These are phyloP conservation scores for Colletotrichum euphorbiae DNA, from an alignment of 2,329 filamentous ascomycete species.

Conservation along the genomic window DNA sequence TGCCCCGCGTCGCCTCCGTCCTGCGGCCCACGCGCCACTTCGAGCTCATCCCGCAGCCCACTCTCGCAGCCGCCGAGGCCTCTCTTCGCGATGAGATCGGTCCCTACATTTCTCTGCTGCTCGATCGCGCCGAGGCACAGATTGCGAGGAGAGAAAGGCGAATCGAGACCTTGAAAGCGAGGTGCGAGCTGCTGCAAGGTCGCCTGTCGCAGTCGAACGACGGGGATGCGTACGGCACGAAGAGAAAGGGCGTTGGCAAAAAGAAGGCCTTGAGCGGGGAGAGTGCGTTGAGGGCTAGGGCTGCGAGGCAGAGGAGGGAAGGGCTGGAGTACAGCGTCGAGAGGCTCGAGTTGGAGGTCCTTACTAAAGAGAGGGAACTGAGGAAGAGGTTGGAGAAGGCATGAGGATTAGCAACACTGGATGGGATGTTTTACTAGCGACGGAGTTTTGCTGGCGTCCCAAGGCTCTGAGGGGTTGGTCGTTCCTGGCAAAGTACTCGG, in stretches of 20 bases:
- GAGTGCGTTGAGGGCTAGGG: constrained; percentile 64
- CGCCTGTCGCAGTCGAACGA: constrained; percentile 54
- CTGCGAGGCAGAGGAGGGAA: constrained; percentile 84
- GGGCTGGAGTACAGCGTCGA: constrained; percentile 88
- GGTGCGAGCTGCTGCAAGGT: constrained; percentile 85
- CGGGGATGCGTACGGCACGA: constrained; percentile 40
- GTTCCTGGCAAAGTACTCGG: background rate
- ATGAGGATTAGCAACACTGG: constrained; percentile 35
- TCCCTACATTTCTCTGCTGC: constrained; percentile 83
- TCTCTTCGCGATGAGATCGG: constrained; percentile 89
- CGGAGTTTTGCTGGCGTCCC: background rate
- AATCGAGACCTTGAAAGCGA: constrained; percentile 85
- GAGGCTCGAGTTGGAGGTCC: constrained; percentile 85
- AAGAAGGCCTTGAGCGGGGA: constrained; percentile 61
- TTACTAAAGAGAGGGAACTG: constrained; percentile 75
- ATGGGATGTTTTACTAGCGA: background rate
- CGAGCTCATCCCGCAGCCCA: constrained; percentile 88
- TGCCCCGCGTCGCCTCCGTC: constrained; percentile 65
- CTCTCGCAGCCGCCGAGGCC: constrained; percentile 83
- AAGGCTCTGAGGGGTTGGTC: background rate
- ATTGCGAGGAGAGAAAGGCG: constrained; percentile 85
- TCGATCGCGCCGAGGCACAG: constrained; percentile 84
- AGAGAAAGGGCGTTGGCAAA: constrained; percentile 42
- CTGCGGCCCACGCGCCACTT: constrained; percentile 77
- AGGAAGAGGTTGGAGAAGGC: constrained; percentile 59